A percentile compares a stretch with the other conserved stretches of the same genome.
phyloP scores from a whole-genome alignment of 768 basidiomycete genomes.

The Pleurotus citrinopileatus region DNA sequence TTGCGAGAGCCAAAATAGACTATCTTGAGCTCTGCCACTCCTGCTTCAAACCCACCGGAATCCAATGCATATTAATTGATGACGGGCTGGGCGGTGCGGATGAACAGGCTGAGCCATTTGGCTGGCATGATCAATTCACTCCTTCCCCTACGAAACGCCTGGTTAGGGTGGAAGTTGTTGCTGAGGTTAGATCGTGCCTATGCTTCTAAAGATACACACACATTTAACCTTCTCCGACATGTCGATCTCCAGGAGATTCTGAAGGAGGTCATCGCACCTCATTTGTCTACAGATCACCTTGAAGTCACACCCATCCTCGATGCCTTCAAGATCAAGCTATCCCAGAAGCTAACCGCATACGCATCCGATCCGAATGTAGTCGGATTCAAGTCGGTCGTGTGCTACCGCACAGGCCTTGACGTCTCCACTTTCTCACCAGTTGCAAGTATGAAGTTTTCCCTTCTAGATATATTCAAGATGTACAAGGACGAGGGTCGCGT shows the following conservation, averaged over 20 bases:
- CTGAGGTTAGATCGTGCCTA: constrained; percentile 52
- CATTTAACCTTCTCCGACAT: constrained; percentile 6
- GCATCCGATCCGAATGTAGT: constrained; percentile 50
- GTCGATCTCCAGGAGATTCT: constrained; percentile 27
- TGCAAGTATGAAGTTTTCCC: constrained; percentile 25
- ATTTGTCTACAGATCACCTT: constrained; percentile 14
- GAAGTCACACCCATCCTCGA: constrained; percentile 19
- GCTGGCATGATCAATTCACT: constrained; percentile 66
- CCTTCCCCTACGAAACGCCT: constrained; percentile 53
- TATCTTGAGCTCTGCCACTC: constrained; percentile 57
- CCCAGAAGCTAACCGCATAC: constrained; percentile 27
- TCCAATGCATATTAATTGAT: constrained; percentile 70
- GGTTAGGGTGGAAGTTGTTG: constrained; percentile 65
- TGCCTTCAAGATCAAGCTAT: constrained; percentile 33
- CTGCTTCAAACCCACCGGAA: constrained; percentile 54
- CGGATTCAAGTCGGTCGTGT: constrained; percentile 73
- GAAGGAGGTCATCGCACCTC: constrained; percentile 21
- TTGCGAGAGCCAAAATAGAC: constrained; percentile 33
- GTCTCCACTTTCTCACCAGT: constrained; percentile 31
- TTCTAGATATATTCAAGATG: constrained; percentile 28
- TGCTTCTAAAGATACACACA: constrained; percentile 12
- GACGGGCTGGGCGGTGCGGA: constrained; percentile 59
- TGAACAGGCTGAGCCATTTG: constrained; percentile 44
- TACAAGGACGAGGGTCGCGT: constrained; percentile 37
- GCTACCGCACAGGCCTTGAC: constrained; percentile 75